Evolutionary conservation across 495 filamentous ascomycete species (phyloP).

Genomic region (Lichina pygmaea): DNA sequence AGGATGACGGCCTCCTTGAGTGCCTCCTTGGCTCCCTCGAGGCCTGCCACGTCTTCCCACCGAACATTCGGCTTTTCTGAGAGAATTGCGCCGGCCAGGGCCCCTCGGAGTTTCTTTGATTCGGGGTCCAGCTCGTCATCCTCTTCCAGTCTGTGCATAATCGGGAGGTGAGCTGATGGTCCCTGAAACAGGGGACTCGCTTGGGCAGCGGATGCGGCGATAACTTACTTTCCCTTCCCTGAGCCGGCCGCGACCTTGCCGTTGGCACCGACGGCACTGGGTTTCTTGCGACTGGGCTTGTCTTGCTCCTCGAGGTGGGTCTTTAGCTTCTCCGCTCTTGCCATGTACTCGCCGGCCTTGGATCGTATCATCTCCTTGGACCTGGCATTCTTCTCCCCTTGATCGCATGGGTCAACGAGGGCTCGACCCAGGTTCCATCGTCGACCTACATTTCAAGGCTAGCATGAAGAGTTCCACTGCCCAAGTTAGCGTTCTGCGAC

Average conservation of each 20-base stretch:
- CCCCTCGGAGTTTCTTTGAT: conserved; percentile 75
- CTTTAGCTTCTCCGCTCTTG: conserved; percentile 92
- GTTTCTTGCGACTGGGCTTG: conserved; percentile 38
- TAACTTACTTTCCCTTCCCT: conserved; percentile 33
- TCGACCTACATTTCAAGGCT: conserved; percentile 48
- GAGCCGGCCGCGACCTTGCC: conserved; percentile 47
- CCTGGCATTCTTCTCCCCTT: conserved; percentile 72
- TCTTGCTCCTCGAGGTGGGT: conserved; percentile 56
- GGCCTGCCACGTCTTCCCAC: conserved; percentile 96
- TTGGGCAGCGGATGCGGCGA: background rate
- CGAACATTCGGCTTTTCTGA: conserved; percentile 83
- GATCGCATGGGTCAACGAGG: background rate
- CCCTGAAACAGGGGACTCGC: background rate
- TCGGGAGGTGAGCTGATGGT: background rate
- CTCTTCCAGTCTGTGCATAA: conserved; percentile 11
- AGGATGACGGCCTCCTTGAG: conserved; percentile 92
- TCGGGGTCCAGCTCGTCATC: conserved; percentile 62
- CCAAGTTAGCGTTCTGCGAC: conserved; percentile 3
- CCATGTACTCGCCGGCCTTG: conserved; percentile 91
- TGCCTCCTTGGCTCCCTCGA: conserved; percentile 87
- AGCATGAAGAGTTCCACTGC: conserved; percentile 81
- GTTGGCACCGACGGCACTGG: conserved; percentile 64
- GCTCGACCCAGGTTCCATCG: background rate
- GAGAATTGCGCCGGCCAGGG: conserved; percentile 74
- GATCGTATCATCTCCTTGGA: conserved; percentile 90